phyloP scores from a whole-genome alignment of 2,329 filamentous ascomycete species.

The Ascochyta viciae-villosae region DNA sequence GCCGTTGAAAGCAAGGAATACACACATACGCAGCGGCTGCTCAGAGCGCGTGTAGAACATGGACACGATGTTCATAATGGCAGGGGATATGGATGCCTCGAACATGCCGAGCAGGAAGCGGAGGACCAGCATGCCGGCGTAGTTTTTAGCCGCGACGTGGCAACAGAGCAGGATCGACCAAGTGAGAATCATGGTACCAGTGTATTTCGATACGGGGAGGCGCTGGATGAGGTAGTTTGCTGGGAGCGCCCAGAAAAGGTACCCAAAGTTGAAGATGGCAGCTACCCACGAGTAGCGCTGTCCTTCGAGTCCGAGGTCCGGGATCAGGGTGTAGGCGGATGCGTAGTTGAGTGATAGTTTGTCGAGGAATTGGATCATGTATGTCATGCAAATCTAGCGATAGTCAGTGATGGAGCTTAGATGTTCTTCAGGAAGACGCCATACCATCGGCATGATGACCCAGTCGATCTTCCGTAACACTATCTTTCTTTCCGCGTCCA shows the following conservation, averaged over 20 bases:
- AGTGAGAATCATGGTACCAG: slow-evolving; percentile 47
- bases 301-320: slow-evolving; percentile 46
- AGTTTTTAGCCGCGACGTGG: slow-evolving; percentile 48
- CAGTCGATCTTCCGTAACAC: slow-evolving; percentile 56
- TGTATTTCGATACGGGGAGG: slow-evolving; percentile 48
- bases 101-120: slow-evolving; percentile 49
- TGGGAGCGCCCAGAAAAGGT: slow-evolving; percentile 52
- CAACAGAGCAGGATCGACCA: slow-evolving; percentile 58
- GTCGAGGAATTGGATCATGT: slow-evolving; percentile 58
- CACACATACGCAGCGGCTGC: slow-evolving; percentile 54
- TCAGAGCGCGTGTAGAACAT: slow-evolving; percentile 48
- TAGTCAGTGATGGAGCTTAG: neutral
- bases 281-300: slow-evolving; percentile 53
- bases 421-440: neutral
- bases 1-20: slow-evolving; percentile 52
- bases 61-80: slow-evolving; percentile 49
- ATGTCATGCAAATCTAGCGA: slow-evolving; percentile 49
- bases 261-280: slow-evolving; percentile 55
- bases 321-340: slow-evolving; percentile 47
- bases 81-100: slow-evolving; percentile 44
- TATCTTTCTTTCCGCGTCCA: slow-evolving; percentile 52
- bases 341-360: slow-evolving; percentile 53
- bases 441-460: slow-evolving; percentile 57
- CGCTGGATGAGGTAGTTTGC: slow-evolving; percentile 50
- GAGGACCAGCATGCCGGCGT: slow-evolving; percentile 44